Base-by-base conservation (phyloP, 176 grass and related monocot species). In the Hyparrhenia diplandra region DNA sequence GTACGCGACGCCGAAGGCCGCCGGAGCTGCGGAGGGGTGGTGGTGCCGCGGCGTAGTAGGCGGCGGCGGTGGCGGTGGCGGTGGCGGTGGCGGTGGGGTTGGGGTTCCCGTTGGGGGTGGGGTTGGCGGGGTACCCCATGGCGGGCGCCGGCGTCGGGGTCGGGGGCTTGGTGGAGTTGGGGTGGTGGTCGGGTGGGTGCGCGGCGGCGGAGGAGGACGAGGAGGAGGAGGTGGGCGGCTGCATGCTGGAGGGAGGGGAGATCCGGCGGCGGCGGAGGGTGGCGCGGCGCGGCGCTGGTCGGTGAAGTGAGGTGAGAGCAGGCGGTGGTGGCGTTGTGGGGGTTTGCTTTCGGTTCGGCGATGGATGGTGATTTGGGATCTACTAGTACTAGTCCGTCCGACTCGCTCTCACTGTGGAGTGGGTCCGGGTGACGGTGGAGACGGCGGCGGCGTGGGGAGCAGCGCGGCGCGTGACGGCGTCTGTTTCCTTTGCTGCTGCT, bases 61-160 rank as follows among this genome's bases (percentile, higher is more conserved):
- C 29, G 46, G 51, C 54, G 73, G 82, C 54, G 77, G 82, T n/a
- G n/a, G 40, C 5, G 17, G 47, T 0, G 31, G 31, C 27, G 40
- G 67, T 2, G 76, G 40, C 5, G 17, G 47, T 0, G 31, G 31
- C 27, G 40, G 67, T 2, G 76, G 51, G 10, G 55, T 3, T 63
- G 80, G 77, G 24, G 49, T 68, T 81, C 18, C 69, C 49, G 72
- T 74, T 74, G 18, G 91, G 84, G 18, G 46, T 5, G 1, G 46
- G 46, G 42, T 45, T 45, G 42, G 87, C 83, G 1, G 94, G 94
- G 72, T 97, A 97, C 32, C 91, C 91, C 90, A 90, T 93, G 78
- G 89, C 90, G 8, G 31, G 54, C 29, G 85, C 77, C 14, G 71
- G 83, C 47, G 85, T 5, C 13, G 46, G 87, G 9, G 87, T 6